Conservation (phyloP, 768 basidiomycete species). For the Xanthoconium purpureum region DNA sequence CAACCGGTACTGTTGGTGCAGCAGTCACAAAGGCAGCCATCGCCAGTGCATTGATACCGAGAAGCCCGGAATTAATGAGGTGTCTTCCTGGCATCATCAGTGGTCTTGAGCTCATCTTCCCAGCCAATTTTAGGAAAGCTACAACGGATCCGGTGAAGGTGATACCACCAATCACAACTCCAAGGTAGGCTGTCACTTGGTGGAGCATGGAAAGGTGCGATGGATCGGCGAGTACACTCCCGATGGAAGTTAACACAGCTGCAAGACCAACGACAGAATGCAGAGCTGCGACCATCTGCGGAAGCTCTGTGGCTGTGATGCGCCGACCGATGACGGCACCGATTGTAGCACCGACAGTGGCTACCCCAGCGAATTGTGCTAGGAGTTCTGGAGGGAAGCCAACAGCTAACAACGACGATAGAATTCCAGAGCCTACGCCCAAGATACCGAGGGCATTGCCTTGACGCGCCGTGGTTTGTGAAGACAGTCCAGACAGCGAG, state of each 20-base stretch:
- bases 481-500: constrained; percentile 75
- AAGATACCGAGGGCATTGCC: constrained; percentile 89
- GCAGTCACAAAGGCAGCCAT: constrained; percentile 76
- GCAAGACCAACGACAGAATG: constrained; percentile 90
- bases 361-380: constrained; percentile 74
- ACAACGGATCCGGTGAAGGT: constrained; percentile 90
- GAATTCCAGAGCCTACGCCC: constrained; percentile 77
- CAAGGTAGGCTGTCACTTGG: constrained; percentile 80
- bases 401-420: constrained; percentile 78
- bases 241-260: constrained; percentile 83
- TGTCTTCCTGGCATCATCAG: constrained; percentile 75
- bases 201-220: constrained; percentile 71
- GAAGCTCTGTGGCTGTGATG: constrained; percentile 84
- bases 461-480: constrained; percentile 78
- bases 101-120: constrained; percentile 73
- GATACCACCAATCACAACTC: constrained; percentile 82
- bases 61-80: constrained; percentile 65
- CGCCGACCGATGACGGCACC: constrained; percentile 77
- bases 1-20: constrained; percentile 70
- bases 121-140: constrained; percentile 85
- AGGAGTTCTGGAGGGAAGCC: constrained; percentile 76
- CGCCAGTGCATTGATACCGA: constrained; percentile 66
- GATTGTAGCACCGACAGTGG: constrained; percentile 66
- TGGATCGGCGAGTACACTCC: constrained; percentile 70
- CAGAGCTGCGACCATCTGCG: constrained; percentile 77